Evolutionary conservation across 495 filamentous ascomycete genomes (phyloP).

Genomic region (Podospora australis): DNA sequence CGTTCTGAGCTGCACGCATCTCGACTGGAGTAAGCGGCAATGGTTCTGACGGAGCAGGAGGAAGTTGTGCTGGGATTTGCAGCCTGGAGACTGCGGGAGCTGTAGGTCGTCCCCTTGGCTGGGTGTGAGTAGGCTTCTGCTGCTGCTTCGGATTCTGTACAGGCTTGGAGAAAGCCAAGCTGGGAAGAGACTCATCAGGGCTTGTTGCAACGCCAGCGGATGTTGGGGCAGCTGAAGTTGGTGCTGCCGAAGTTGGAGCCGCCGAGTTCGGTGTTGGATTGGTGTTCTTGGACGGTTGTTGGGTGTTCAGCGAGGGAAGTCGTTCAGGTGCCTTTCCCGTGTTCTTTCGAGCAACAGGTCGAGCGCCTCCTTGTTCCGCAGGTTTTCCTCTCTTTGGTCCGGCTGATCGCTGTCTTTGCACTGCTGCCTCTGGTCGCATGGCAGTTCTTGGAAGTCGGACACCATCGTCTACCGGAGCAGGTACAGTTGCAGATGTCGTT

Average conservation of each 20-base stretch:
- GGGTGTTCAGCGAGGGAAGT: too few relatives aligned
- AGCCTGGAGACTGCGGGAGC: background rate
- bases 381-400: background rate
- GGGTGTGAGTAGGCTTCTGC: background rate
- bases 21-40: background rate
- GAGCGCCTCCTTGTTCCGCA: background rate
- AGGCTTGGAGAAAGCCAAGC: constrained; percentile 2
- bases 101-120: background rate
- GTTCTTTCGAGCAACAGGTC: too few relatives aligned
- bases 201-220: background rate
- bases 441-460: background rate
- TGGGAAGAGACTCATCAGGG: background rate
- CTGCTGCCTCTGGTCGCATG: background rate
- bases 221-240: background rate
- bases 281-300: too few relatives aligned
- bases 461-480: background rate
- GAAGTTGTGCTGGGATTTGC: background rate
- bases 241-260: too few relatives aligned
- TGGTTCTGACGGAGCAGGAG: background rate
- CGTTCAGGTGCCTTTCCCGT: too few relatives aligned
- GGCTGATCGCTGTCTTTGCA: background rate
- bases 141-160: background rate
- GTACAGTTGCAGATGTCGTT: background rate
- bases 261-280: too few relatives aligned
- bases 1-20: background rate